Evolutionary conservation across 1,284 basidiomycete species (phyloP).

Genomic region (Ceratobasidium papillatum): DNA sequence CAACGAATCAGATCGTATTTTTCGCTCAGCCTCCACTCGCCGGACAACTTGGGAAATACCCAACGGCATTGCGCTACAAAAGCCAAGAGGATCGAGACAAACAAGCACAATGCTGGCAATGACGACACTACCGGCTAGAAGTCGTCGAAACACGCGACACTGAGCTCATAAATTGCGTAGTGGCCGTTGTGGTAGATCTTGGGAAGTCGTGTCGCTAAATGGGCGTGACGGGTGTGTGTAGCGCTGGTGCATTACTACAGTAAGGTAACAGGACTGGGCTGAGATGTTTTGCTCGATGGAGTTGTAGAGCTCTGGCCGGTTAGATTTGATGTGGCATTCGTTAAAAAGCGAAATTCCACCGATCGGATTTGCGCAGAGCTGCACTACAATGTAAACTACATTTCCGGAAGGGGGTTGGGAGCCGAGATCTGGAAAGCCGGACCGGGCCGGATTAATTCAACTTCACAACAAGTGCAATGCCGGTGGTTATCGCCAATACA

Average conservation of each 20-base stretch:
- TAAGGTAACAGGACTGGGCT: not conserved
- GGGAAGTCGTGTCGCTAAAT: not conserved
- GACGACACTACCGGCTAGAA: not conserved
- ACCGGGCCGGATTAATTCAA: no score
- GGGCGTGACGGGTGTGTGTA: not conserved
- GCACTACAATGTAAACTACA: no score
- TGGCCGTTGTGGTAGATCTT: slow-evolving; percentile 9
- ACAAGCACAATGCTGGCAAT: not conserved
- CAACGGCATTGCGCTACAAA: not conserved
- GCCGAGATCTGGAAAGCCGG: no score
- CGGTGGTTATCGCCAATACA: no score
- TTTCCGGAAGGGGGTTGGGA: no score
- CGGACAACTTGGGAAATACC: not conserved
- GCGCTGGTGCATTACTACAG: no score
- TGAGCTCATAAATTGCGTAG: not conserved
- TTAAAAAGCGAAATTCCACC: no score
- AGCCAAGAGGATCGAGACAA: not conserved
- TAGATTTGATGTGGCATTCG: no score
- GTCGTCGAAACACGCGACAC: not conserved
- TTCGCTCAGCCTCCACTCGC: not conserved
- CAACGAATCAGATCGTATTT: not conserved
- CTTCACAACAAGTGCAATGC: no score
- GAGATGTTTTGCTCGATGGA: no score
- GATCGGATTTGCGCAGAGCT: no score
- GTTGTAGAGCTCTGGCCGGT: no score